Base-by-base conservation (phyloP, 1,139 yeast genomes). In the Pichiaceae sp. region DNA sequence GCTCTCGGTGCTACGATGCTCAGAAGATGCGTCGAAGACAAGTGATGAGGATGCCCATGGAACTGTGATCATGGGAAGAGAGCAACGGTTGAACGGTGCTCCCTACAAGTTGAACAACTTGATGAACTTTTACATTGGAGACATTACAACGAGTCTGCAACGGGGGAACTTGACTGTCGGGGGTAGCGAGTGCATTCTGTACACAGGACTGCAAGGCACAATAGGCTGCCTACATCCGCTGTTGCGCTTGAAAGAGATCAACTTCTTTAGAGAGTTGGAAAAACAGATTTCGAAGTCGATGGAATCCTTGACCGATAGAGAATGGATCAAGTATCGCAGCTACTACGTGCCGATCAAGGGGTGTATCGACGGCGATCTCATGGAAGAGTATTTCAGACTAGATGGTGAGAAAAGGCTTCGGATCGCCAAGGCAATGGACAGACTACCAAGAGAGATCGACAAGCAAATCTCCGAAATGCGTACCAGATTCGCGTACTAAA, bases 321-420 rank as follows among this genome's bases (percentile, higher is more conserved):
- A 82, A 46, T 84, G 79, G 41, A 44, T 73, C 45, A 71, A 72
- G 43, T 87, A 70, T 53, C 63, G 96, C 37, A 71, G 96, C 36
- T 82, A 80, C 52, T 86, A 85, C 52, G 77, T 75, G 17, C 96
- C 96, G 0, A 74, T 71, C 5, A 79, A 78, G 46, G 71, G 76
- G 38, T 78, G 84, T 2, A 68, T 91, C 32, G 97, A 91, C 57
- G 98, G 98, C 9, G 97, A 91, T 55, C 63, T 85, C 21, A 64
- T 91, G 37, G 96, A 86, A 49, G 56, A 59, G 35, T 83, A 63
- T 51, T 56, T 57, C 28, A 50, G 50, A 7, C 55, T 81, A 27
- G 52, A 58, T 2, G 53, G 53, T 1, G 58, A 62, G 0, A 49
- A 56, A 9, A 73, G 78, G 49, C 57, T 67, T 25, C 54, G 50